Percentiles rank a stretch among this genome's conserved stretches.
Evolutionary conservation across 2,329 filamentous ascomycete species (phyloP).

Genomic region (Chalaropsis ovoidea): DNA sequence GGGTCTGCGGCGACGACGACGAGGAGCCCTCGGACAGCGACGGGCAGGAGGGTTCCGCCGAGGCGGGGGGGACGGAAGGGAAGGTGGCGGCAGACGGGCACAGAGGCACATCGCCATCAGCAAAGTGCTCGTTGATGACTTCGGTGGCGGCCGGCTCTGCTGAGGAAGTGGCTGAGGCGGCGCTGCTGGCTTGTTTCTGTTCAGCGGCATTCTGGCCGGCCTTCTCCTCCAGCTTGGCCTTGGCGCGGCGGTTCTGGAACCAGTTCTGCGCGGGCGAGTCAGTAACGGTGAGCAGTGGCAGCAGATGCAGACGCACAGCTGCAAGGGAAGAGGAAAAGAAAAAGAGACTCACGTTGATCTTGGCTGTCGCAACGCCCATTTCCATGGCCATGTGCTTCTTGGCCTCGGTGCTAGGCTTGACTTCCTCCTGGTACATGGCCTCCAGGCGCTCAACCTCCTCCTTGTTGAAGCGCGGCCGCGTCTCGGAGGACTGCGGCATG

Average conservation of each 20-base stretch:
- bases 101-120: slow-evolving; percentile 31
- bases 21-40: background rate
- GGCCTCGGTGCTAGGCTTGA: slow-evolving; percentile 52
- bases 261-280: slow-evolving; percentile 43
- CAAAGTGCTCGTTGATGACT: slow-evolving; percentile 31
- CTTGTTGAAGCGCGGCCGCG: slow-evolving; percentile 47
- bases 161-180: slow-evolving; percentile 24
- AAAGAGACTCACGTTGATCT: slow-evolving; percentile 47
- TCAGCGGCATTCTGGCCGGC: slow-evolving; percentile 39
- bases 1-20: background rate
- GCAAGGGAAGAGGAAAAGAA: background rate
- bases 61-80: slow-evolving; percentile 16
- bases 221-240: slow-evolving; percentile 55
- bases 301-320: background rate
- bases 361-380: slow-evolving; percentile 52
- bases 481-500: slow-evolving; percentile 33
- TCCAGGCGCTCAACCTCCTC: slow-evolving; percentile 51
- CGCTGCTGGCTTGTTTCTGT: slow-evolving; percentile 27
- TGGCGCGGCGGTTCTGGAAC: slow-evolving; percentile 57
- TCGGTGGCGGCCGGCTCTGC: slow-evolving; percentile 29
- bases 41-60: slow-evolving; percentile 22
- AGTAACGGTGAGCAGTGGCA: background rate
- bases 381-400: slow-evolving; percentile 52
- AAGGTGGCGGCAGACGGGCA: slow-evolving; percentile 35
- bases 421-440: slow-evolving; percentile 52